Base-by-base conservation (phyloP, 2,329 filamentous ascomycete species). In the Didymellaceae sp. region DNA sequence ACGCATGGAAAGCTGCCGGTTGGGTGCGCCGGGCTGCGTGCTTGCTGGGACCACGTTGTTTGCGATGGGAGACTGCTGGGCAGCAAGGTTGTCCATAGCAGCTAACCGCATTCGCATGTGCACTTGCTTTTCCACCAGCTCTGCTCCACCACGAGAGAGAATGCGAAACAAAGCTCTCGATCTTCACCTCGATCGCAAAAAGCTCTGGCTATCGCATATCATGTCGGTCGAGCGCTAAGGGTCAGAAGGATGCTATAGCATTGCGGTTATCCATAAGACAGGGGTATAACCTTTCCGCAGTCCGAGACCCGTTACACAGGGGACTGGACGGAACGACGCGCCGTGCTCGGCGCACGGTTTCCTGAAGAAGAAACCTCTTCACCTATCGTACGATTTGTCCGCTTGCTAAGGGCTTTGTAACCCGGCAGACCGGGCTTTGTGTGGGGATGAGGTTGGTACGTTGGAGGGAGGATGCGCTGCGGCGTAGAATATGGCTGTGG, bases 1-100 rank as follows among this genome's bases (percentile, higher is more conserved):
- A 34, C 35, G 44, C 39, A 56, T 62, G 67, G 67, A 70, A 67
- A 49, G 52, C 59, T 63, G 54, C 67, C 65, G 65, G 64, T 68
- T 67, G 66, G 65, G 56, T 46, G 35, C 52, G 17, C 22, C 30
- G 45, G 18, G 30, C 50, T 58, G 54, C 51, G 54, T 59, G 53
- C 48, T 57, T 58, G 54, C 48, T 58, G 61, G 61, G 61, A 58
- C 58, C 57, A 65, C 61, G 63, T 65, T 45, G 52, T 28, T 13
- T 28, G 26, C 26, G 22, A 40, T 33, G 13, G n/a, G 7, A 43
- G 38, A 16, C 8, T 6, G 11, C 35, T 10, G 31, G 18, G 2
- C 17, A 24, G 8, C 49, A 33, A 39, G 48, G 42, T 38, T 17
- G 20, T 37, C n/a, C 35, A 30, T n/a, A 41, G 20, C 17, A 21